Conservation (phyloP, 805 yeast genomes). For the Torulaspora delbrueckii region DNA sequence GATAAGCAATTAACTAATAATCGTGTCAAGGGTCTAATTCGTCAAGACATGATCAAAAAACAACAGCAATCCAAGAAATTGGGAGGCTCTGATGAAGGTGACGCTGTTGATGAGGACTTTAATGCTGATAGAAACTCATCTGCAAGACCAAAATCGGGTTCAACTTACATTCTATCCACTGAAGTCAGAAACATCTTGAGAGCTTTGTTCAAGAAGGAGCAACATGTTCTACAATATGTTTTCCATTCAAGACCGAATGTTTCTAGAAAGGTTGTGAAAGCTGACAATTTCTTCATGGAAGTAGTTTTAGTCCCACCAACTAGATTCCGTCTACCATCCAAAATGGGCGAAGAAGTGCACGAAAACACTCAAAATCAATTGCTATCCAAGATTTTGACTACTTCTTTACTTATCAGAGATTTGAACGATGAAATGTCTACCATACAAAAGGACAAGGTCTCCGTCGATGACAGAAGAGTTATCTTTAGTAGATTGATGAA, state of each 20-base stretch:
- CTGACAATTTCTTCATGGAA: constrained; percentile 88
- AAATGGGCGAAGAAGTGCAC: constrained; percentile 93
- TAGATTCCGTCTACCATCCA: constrained; percentile 93
- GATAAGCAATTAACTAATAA: constrained; percentile 81
- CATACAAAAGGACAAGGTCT: constrained; percentile 52
- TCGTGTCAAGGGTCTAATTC: constrained; percentile 69
- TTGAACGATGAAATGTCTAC: constrained; percentile 76
- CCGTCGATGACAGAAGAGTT: constrained; percentile 66
- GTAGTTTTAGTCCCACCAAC: constrained; percentile 93
- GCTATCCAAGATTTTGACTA: constrained; percentile 70
- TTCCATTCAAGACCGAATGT: constrained; percentile 76
- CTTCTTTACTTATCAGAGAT: constrained; percentile 79
- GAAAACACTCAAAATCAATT: constrained; percentile 92
- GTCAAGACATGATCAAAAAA: constrained; percentile 63
- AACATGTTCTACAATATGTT: constrained; percentile 57
- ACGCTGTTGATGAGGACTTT: constrained; percentile 31
- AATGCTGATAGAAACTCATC: constrained; percentile 42
- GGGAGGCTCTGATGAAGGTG: constrained; percentile 27
- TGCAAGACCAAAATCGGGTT: constrained; percentile 60
- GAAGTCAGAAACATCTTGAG: constrained; percentile 79
- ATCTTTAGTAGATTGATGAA: constrained; percentile 90
- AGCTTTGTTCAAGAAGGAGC: constrained; percentile 71
- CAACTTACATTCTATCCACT: constrained; percentile 80
- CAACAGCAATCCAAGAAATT: constrained; percentile 30
- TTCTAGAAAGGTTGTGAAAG: constrained; percentile 42